These are phyloP conservation scores for Priceomyces carsonii DNA, from an alignment of 805 yeast species.

Conservation along the genomic window DNA sequence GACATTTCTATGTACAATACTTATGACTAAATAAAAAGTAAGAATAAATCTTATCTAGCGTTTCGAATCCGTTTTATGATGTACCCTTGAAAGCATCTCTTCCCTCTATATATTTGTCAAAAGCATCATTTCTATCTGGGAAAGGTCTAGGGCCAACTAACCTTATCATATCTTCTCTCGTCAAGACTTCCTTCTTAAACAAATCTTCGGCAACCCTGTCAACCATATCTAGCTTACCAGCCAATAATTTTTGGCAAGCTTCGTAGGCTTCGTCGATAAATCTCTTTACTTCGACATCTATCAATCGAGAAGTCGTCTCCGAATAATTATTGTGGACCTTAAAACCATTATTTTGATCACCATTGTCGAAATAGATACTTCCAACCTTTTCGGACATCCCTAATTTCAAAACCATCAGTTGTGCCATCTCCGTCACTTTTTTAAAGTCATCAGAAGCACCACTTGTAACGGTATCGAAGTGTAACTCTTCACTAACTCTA, in stretches of 20 bases:
- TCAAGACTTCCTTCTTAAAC: conserved; percentile 70
- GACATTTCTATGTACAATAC: too few species aligned
- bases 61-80: too few species aligned
- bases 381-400: conserved; percentile 91
- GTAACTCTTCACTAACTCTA: conserved; percentile 86
- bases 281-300: conserved; percentile 69
- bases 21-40: too few species aligned
- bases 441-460: conserved; percentile 94
- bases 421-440: conserved; percentile 86
- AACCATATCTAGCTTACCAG: conserved; percentile 60
- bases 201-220: conserved; percentile 74
- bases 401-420: conserved; percentile 80
- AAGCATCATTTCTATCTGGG: conserved; percentile 80
- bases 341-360: conserved; percentile 49
- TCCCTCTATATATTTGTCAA: conserved; percentile 78
- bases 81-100: conserved; percentile 41
- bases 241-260: conserved; percentile 57
- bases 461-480: conserved; percentile 82
- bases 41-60: too few species aligned
- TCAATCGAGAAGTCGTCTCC: conserved; percentile 65
- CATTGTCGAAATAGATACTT: conserved; percentile 54
- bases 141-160: conserved; percentile 77
- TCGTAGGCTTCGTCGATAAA: conserved; percentile 66
- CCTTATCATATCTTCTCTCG: conserved; percentile 78
- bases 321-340: conserved; percentile 64